Evolutionary conservation across 2,329 filamentous ascomycete genomes (phyloP).

Genomic region (Lasiodiplodia gonubiensis): DNA sequence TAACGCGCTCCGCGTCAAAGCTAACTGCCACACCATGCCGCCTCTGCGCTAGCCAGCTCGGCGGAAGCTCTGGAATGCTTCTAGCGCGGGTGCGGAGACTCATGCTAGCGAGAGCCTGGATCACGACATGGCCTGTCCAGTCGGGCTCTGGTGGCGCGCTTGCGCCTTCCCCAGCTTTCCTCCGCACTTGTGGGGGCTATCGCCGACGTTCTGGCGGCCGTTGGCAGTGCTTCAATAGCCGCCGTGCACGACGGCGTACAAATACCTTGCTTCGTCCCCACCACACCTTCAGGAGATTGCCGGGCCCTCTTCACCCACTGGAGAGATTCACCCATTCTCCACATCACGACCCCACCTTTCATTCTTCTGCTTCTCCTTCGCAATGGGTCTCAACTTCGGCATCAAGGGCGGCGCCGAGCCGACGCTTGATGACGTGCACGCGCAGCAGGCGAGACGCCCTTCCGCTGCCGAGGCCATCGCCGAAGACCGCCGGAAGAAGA

Average conservation of each 20-base stretch:
- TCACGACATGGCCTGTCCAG: constrained; percentile 5
- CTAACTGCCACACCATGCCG: neutral
- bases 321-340: neutral
- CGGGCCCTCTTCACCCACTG: constrained; percentile 11
- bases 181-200: neutral
- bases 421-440: constrained; percentile 43
- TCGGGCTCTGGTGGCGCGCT: neutral
- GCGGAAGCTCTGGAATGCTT: constrained; percentile 24
- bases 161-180: constrained; percentile 17
- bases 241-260: constrained; percentile 3
- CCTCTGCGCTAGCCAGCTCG: neutral
- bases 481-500: constrained; percentile 41
- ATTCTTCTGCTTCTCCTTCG: neutral
- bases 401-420: constrained; percentile 42
- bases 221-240: neutral
- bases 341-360: neutral
- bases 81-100: neutral
- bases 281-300: neutral
- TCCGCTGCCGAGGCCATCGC: constrained; percentile 44
- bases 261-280: constrained; percentile 5
- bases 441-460: constrained; percentile 44
- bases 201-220: neutral
- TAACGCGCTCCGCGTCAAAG: neutral
- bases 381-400: constrained; percentile 30
- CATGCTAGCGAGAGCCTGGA: constrained; percentile 4